These are phyloP conservation scores for Penicillium riverlandense DNA, from an alignment of 495 filamentous ascomycete species.

Conservation along the genomic window DNA sequence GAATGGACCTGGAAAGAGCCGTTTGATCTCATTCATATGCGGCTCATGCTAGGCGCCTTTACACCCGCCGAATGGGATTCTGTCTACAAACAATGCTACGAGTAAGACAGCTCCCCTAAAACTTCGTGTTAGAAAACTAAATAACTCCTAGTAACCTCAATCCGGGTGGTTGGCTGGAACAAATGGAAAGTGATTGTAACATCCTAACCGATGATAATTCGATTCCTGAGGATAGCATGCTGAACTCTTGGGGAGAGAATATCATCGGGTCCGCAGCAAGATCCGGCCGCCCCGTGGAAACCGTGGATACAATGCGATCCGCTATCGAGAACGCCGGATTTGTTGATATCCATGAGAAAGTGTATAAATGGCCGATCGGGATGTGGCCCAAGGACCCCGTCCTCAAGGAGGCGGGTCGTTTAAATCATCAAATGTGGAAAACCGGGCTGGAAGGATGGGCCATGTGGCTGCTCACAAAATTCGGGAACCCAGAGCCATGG, in stretches of 20 bases:
- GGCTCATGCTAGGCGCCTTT: conserved; percentile 13
- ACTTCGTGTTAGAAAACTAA: neutral
- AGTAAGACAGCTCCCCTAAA: conserved; percentile 1
- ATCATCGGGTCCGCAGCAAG: conserved; percentile 9
- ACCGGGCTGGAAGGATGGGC: conserved; percentile 8
- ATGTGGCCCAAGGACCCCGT: conserved; percentile 7
- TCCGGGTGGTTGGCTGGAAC: conserved; percentile 46
- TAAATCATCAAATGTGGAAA: conserved; percentile 2
- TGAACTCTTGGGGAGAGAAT: conserved; percentile 9
- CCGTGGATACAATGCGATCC: conserved; percentile 6
- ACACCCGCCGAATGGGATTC: conserved; percentile 14
- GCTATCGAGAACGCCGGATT: conserved; percentile 22
- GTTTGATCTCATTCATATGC: conserved; percentile 24
- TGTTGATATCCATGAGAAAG: conserved; percentile 6
- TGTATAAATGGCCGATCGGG: conserved; percentile 3
- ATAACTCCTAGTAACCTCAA: conserved; percentile 11
- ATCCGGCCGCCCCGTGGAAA: conserved; percentile 1
- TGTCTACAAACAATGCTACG: conserved; percentile 19
- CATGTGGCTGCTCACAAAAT: conserved; percentile 11
- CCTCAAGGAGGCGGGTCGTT: conserved; percentile 2
- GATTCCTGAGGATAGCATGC: conserved; percentile 13
- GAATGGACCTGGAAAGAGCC: conserved; percentile 19
- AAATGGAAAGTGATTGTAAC: conserved; percentile 35
- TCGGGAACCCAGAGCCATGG: conserved; percentile 6
- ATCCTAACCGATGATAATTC: conserved; percentile 35